Evolutionary conservation across 208 protist species (phyloP), one percentile per base, ranked within the genome.

Genomic region (Trypanosoma scelopori): DNA sequence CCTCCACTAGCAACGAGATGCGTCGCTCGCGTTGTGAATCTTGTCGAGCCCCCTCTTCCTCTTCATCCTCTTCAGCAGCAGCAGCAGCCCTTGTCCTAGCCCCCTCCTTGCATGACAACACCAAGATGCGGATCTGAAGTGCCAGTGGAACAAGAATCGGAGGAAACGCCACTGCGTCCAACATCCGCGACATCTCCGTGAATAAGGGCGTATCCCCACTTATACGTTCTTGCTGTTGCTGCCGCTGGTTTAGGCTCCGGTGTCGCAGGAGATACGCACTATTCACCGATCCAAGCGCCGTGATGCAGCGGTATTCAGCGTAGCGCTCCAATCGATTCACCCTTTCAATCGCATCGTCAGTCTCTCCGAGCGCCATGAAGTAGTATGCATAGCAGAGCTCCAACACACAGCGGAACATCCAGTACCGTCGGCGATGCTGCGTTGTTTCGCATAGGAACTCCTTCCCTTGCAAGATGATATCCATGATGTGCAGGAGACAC

Each of bases 331-430:
- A 56, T 45, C 32, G 1, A 1, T 35, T 55, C 16, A 59, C 57
- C 3, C 57, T 57, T 22, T 76, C 64, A 9, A 71, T 41, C 55
- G 75, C 79, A 9, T 15, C 55, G 7, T 72, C 75, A 7, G 35
- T 35, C 13, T 84, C 67, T 15, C 79, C 79, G 46, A 84, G 6
- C 23, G 79, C 79, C 74, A 84, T 78, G 50, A 55, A 81, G 61
- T 74, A 84, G 46, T 78, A 84, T 6, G 67, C 67, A 63, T 69
- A 76, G 28, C 67, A 71, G 25, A 75, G 9, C 39, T 81, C 60
- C 39, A 78, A 20, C 23, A 66, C 55, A 37, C 63, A 65, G 18
- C 70, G 45, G 23, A 56, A 46, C 4, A 46, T 51, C 79, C 79
- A 84, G 55, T 78, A 81, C 39, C 71, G 39, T 41, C 62, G 25